phyloP scores from a whole-genome alignment of 2,329 filamentous ascomycete genomes.

The Sordariomycetes sp. region DNA sequence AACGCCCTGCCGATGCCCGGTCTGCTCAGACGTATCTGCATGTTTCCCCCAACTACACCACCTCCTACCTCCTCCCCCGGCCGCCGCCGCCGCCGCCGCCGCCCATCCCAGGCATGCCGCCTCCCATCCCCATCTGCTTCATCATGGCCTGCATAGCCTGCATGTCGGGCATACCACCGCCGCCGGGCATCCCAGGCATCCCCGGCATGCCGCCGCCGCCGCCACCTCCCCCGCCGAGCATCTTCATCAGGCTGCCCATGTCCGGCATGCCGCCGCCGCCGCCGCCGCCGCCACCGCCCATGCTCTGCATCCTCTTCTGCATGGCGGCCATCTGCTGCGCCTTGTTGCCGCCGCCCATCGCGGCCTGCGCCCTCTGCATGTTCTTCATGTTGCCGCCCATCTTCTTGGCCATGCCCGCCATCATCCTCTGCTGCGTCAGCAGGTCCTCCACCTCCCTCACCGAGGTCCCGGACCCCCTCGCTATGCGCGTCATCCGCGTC shows the following conservation, averaged over 20 bases:
- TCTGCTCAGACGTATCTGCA: neutral
- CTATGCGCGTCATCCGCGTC: slow-evolving; percentile 83
- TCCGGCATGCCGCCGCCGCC: slow-evolving; percentile 64
- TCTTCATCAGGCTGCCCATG: slow-evolving; percentile 82
- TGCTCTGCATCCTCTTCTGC: slow-evolving; percentile 89
- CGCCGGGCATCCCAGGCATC: slow-evolving; percentile 45
- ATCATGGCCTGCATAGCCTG: slow-evolving; percentile 76
- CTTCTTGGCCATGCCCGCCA: slow-evolving; percentile 98
- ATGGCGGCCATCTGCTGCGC: slow-evolving; percentile 90
- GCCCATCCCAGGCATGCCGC: slow-evolving; percentile 20
- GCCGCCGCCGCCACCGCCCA: slow-evolving; percentile 69
- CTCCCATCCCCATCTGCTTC: slow-evolving; percentile 56
- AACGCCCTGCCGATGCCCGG: neutral
- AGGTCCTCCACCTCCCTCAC: slow-evolving; percentile 92
- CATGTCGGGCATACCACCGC: slow-evolving; percentile 60
- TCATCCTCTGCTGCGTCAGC: slow-evolving; percentile 96
- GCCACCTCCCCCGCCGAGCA: slow-evolving; percentile 65
- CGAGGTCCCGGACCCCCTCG: slow-evolving; percentile 78
- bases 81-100: slow-evolving; percentile 12
- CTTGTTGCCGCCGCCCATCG: slow-evolving; percentile 85
- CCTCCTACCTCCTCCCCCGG: neutral
- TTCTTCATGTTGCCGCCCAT: slow-evolving; percentile 98
- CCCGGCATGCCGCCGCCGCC: slow-evolving; percentile 40
- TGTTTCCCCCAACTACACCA: neutral
- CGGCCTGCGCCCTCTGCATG: slow-evolving; percentile 86